These are phyloP conservation scores for Lichtheimia corymbifera DNA, from an alignment of 371 early-diverging fungal species.

Conservation along the genomic window DNA sequence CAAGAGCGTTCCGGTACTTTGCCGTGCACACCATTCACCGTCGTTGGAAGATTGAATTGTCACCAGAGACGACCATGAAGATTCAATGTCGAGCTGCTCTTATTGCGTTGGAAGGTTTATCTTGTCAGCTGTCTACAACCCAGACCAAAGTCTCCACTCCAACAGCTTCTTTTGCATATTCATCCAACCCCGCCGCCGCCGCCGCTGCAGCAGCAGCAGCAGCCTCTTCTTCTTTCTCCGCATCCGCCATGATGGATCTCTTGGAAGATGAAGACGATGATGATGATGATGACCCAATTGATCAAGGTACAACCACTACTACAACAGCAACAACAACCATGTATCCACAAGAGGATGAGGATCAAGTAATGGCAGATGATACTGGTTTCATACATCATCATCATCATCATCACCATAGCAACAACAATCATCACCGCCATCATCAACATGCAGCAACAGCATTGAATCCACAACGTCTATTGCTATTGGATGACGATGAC, in stretches of 20 bases:
- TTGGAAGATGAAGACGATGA: constrained; percentile 5
- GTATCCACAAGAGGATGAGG: constrained; percentile 13
- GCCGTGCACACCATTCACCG: constrained; percentile 34
- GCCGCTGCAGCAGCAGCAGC: no score
- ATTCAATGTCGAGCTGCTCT: constrained; percentile 44
- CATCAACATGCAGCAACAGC: not conserved
- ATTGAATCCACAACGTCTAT: no score
- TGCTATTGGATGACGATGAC: no score
- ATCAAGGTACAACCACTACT: not conserved
- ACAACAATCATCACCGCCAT: not conserved
- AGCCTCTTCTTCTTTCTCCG: constrained; percentile 1
- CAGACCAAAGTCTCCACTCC: constrained; percentile 14
- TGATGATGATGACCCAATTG: constrained; percentile 5
- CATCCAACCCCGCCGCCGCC: constrained; percentile 3
- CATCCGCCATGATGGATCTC: not conserved
- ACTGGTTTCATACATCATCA: not conserved
- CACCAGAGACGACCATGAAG: constrained; percentile 31
- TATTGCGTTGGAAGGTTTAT: constrained; percentile 32
- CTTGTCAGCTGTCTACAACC: constrained; percentile 26
- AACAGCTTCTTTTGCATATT: constrained; percentile 10
- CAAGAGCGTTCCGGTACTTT: constrained; percentile 26
- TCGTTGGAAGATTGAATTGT: constrained; percentile 42
- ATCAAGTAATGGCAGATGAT: constrained; percentile 11
- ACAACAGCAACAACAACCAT: not conserved
- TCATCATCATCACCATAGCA: not conserved